Percentiles rank a stretch among this genome's conserved stretches.
Evolutionary conservation across 2,329 filamentous ascomycete genomes (phyloP).

Genomic region (Diaporthe ampelina): DNA sequence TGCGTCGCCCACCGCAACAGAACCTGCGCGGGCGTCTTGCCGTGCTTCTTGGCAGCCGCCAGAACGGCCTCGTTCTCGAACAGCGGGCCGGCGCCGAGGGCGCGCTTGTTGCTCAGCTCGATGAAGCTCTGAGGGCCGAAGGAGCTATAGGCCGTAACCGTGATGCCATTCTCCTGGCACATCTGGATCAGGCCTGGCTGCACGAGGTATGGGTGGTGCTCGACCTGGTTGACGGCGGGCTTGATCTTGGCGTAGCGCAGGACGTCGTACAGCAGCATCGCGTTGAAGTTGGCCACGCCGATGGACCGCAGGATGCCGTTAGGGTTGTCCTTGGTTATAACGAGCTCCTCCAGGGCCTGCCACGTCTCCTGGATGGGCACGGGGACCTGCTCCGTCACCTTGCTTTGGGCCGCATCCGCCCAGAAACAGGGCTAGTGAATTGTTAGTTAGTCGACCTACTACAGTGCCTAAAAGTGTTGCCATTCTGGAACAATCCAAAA

Average conservation of each 20-base stretch:
- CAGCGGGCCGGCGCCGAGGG: conserved; percentile 74
- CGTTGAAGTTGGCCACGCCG: conserved; percentile 87
- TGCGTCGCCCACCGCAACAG: conserved; percentile 93
- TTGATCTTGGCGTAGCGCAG: conserved; percentile 81
- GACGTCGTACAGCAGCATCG: conserved; percentile 82
- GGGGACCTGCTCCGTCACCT: conserved; percentile 73
- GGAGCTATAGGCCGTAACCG: conserved; percentile 86
- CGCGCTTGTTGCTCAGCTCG: conserved; percentile 80
- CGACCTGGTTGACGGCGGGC: conserved; percentile 86
- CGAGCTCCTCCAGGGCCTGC: conserved; percentile 82
- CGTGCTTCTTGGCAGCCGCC: conserved; percentile 75
- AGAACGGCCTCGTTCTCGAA: conserved; percentile 79
- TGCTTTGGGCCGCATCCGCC: conserved; percentile 71
- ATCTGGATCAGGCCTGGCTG: conserved; percentile 79
- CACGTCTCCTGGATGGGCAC: conserved; percentile 86
- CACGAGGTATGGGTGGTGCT: conserved; percentile 90
- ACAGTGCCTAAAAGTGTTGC: too few relatives aligned
- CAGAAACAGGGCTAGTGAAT: conserved; percentile 74
- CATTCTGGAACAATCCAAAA: too few relatives aligned
- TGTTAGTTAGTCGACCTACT: too few relatives aligned
- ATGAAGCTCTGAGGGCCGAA: conserved; percentile 86
- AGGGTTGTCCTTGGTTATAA: conserved; percentile 60
- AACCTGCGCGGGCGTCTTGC: conserved; percentile 83
- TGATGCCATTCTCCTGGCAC: conserved; percentile 77
- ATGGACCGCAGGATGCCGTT: conserved; percentile 78